Evolutionary conservation across 805 yeast species (phyloP).

Genomic region (Zygoascus biomembranicola): DNA sequence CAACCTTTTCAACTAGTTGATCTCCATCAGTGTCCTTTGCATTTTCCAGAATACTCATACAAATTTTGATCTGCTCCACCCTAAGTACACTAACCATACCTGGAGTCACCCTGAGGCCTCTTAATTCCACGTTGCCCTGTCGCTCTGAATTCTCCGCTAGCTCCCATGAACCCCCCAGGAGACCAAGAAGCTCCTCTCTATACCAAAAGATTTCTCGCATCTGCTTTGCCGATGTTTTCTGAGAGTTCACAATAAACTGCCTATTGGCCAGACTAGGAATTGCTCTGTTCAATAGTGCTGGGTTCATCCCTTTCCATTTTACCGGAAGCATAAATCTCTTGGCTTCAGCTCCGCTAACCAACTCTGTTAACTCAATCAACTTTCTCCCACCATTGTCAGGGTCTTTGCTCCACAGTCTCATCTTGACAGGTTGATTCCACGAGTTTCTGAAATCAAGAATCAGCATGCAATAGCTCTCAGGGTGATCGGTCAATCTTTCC

Average conservation of each 20-base stretch:
- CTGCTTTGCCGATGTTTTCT: conserved; percentile 15
- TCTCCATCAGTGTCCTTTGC: conserved; percentile 2
- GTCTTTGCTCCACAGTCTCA: conserved; percentile 20
- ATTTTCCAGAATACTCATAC: conserved; percentile 25
- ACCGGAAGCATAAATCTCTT: conserved; percentile 67
- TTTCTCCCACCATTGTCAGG: background rate
- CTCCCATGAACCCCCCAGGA: conserved; percentile 61
- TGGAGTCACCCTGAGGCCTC: conserved; percentile 55
- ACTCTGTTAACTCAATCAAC: conserved; percentile 11
- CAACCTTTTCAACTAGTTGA: conserved; percentile 20
- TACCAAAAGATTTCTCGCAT: conserved; percentile 75
- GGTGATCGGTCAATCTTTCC: conserved; percentile 17
- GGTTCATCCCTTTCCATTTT: conserved; percentile 40
- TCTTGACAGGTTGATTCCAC: conserved; percentile 49
- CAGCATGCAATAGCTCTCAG: conserved; percentile 47
- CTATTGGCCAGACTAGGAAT: conserved; percentile 66
- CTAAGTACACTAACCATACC: conserved; percentile 49
- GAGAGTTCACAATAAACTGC: conserved; percentile 64
- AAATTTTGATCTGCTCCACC: conserved; percentile 22
- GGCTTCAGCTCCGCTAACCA: conserved; percentile 38
- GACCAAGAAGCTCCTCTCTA: conserved; percentile 52
- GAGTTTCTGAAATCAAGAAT: conserved; percentile 73
- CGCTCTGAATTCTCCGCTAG: conserved; percentile 25
- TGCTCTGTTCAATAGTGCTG: conserved; percentile 37
- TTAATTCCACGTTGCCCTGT: conserved; percentile 53